Evolutionary conservation across 495 filamentous ascomycete species (phyloP), one percentile per base, ranked within the genome.

Genomic region (Penicillium verhagenii): DNA sequence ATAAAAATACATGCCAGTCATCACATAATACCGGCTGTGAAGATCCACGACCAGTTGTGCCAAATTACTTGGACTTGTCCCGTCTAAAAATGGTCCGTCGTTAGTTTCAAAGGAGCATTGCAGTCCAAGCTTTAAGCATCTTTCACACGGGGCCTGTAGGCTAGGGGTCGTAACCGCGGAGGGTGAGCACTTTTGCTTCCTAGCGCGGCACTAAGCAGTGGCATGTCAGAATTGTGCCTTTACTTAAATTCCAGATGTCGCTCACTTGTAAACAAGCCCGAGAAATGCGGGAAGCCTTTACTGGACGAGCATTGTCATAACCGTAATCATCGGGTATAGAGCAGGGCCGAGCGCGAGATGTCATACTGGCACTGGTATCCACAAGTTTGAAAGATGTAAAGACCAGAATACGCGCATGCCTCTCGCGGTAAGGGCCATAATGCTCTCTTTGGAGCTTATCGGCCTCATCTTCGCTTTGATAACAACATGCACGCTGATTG

Each of bases 11-110:
- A 11, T 18, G 6, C 14, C 6, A n/a, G 14, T 25, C 18, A 21
- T 20, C 39, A 14, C 18, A 21, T 20, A 29, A 14, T 42, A 61
- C 59, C 43, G 37, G 14, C 18, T 14, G 1, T 61, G 50, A n/a
- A 61, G 46, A 18, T 61, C 59, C 9, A 61, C 47, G 21, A 61
- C 59, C n/a, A 61, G 16, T n/a, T 61, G 50, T 29, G 50, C 59
- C 10, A 61, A 33, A 1, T 42, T 23, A 6, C 55, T 54, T n/a
- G 58, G 58, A 24, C 58, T 56, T 24, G 23, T 52, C 7, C 49
- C 51, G 38, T 54, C 59, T 25, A 50, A 39, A 11, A 38, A 24
- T 23, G 47, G 45, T 18, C 43, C n/a, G 33, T 35, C 23, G 28
- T 60, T 53, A 5, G 44, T 54, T 47, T 61, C 49, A 52, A 61